Conservation (phyloP, 2,329 filamentous ascomycete species). For the Onygena corvina region DNA sequence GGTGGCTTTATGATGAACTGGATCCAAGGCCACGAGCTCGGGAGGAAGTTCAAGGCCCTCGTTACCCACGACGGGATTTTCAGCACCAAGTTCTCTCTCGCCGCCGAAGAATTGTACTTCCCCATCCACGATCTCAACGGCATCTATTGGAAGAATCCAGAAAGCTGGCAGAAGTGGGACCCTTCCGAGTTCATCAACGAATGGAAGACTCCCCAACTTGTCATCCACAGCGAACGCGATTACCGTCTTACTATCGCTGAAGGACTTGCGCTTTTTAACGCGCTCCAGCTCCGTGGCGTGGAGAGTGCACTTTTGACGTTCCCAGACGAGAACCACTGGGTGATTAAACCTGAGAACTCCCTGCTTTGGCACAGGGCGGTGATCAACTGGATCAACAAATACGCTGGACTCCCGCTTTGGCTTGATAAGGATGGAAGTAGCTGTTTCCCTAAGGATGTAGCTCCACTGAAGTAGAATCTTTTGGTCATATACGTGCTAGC, state of each 20-base stretch:
- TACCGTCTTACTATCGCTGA: constrained; percentile 79
- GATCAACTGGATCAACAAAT: constrained; percentile 58
- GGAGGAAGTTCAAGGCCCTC: constrained; percentile 45
- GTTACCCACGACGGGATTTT: constrained; percentile 44
- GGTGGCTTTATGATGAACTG: constrained; percentile 52
- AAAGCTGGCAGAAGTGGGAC: constrained; percentile 47
- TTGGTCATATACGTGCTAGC: background rate
- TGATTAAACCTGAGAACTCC: constrained; percentile 82
- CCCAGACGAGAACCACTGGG: constrained; percentile 71
- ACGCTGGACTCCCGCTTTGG: constrained; percentile 32
- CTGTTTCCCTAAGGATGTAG: constrained; percentile 6
- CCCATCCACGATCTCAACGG: constrained; percentile 43
- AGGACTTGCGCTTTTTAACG: constrained; percentile 74
- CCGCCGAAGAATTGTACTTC: constrained; percentile 45
- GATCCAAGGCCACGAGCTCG: constrained; percentile 44
- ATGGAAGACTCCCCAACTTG: constrained; percentile 78
- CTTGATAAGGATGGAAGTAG: constrained; percentile 11
- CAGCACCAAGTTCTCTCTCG: constrained; percentile 34
- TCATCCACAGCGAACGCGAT: constrained; percentile 83
- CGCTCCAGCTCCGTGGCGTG: constrained; percentile 61
- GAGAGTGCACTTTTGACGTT: constrained; percentile 71
- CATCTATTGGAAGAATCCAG: constrained; percentile 38
- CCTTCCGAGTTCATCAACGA: constrained; percentile 46
- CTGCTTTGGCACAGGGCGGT: constrained; percentile 84
- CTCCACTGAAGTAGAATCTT: background rate